These are phyloP conservation scores for Pichia insulana DNA, from an alignment of 805 yeast species.

Conservation along the genomic window DNA sequence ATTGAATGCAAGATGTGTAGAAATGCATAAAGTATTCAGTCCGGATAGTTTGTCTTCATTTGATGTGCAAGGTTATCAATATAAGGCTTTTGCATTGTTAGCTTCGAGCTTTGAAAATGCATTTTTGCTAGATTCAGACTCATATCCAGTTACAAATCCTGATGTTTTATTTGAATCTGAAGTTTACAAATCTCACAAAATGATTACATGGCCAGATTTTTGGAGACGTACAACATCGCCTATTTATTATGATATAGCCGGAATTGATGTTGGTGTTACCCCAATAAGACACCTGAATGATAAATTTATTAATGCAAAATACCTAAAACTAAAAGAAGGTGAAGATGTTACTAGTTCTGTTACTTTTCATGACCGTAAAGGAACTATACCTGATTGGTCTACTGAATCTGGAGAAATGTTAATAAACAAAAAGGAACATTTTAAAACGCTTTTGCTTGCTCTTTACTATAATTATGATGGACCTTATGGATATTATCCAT, in stretches of 20 bases:
- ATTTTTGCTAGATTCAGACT: slow-evolving; percentile 67
- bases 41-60: slow-evolving; percentile 37
- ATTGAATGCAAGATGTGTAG: slow-evolving; percentile 59
- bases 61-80: slow-evolving; percentile 56
- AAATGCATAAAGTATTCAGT: slow-evolving; percentile 56
- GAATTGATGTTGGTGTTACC: slow-evolving; percentile 34
- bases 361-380: slow-evolving; percentile 56
- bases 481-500: slow-evolving; percentile 47
- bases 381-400: slow-evolving; percentile 61
- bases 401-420: slow-evolving; percentile 60
- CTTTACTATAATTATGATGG: slow-evolving; percentile 55
- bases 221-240: slow-evolving; percentile 84
- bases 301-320: slow-evolving; percentile 25
- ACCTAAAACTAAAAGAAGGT: slow-evolving; percentile 26
- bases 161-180: slow-evolving; percentile 49
- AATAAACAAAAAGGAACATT: slow-evolving; percentile 47
- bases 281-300: slow-evolving; percentile 27
- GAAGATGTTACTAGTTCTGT: slow-evolving; percentile 25
- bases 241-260: slow-evolving; percentile 59
- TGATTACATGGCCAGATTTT: slow-evolving; percentile 76
- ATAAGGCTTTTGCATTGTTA: slow-evolving; percentile 59
- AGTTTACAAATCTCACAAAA: slow-evolving; percentile 43
- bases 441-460: slow-evolving; percentile 45
- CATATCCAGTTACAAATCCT: slow-evolving; percentile 59
- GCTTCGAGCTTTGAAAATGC: slow-evolving; percentile 68